Conservation (phyloP, 2,329 filamentous ascomycete genomes). For the Xylariaceae sp. region DNA sequence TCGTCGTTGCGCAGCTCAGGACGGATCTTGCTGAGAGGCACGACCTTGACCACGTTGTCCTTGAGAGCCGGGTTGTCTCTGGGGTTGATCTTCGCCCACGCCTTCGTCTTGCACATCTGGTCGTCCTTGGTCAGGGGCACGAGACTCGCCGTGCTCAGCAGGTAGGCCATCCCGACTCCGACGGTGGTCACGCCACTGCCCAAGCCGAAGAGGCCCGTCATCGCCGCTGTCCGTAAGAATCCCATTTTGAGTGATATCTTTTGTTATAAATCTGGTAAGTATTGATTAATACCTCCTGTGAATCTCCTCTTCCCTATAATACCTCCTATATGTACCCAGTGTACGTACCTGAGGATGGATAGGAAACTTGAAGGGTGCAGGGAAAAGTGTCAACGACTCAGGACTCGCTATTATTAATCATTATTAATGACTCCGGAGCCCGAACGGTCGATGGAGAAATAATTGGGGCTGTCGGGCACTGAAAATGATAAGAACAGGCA, state of each 20-base stretch:
- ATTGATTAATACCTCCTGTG: neutral
- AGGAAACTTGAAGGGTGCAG: neutral
- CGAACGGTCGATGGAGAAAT: slow-evolving; percentile 5
- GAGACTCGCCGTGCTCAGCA: slow-evolving; percentile 51
- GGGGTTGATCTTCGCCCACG: slow-evolving; percentile 57
- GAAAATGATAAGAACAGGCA: neutral
- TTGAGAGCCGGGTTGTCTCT: slow-evolving; percentile 57
- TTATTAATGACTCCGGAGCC: neutral
- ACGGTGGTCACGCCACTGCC: slow-evolving; percentile 46
- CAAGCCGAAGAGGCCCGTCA: slow-evolving; percentile 41
- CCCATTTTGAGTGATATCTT: slow-evolving; percentile 39
- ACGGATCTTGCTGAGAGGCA: slow-evolving; percentile 59
- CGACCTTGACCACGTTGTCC: slow-evolving; percentile 58
- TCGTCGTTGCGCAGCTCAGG: slow-evolving; percentile 60
- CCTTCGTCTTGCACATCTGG: slow-evolving; percentile 53
- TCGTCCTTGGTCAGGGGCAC: slow-evolving; percentile 55
- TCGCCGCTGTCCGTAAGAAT: slow-evolving; percentile 41
- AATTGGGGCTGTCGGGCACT: slow-evolving; percentile 16
- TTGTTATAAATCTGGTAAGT: neutral
- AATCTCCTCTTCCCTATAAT: neutral
- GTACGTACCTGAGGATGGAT: neutral
- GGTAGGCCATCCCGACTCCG: slow-evolving; percentile 45
- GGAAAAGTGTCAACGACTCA: neutral
- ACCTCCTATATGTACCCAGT: neutral
- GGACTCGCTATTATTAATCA: neutral